Base-by-base conservation (phyloP, 2,329 filamentous ascomycete species). In the Trichoderma polysporum region DNA sequence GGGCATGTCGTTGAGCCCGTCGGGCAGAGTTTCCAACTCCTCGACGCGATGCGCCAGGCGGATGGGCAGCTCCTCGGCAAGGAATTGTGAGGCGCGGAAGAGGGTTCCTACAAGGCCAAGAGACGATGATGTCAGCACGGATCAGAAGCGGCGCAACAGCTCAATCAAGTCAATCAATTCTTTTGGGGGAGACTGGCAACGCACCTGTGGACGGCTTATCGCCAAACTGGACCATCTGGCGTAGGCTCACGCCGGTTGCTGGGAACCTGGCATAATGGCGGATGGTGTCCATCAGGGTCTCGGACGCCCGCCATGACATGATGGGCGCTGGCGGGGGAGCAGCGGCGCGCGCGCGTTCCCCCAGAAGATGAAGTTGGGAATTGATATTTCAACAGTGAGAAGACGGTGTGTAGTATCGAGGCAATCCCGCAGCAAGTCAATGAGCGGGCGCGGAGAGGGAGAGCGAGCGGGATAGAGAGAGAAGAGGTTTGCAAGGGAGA, bases 201-300 rank as follows among this genome's bases (percentile, higher is more conserved):
- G 75, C 83, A 95, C 92, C 93, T 74, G 90, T 92, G 17, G 94
- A 97, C 62, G 94, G 94, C 78, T 89, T 92, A 83, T 97, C 93
- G 76, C 94, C 94, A 79, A 98, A 98, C 80, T 98, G 94, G 68
- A 98, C 94, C 95, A 99, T 99, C 85, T 99, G 95, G 79, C 95
- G 88, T 80, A 99, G 85, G 78, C 94, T 97, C 74, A 96, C 92
- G 75, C 95, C 95, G 15, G 95, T 99, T 69, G 95, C 95, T 71
- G 95, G 95, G 80, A 98, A 99, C 81, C 89, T 93, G 79, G 93
- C 92, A 86, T 97, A 97, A 82, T 97, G 93, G 80, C 91, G 89
- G 90, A 97, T 97, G 84, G 91, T 97, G 74, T 95, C 91, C 92
- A 97, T 95, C 89, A 98, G 82, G 82, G 88, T 87, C 80, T 94